Evolutionary conservation across 495 filamentous ascomycete species (phyloP), one percentile per base, ranked within the genome.

Genomic region (Staphylotrichum tortipilum): DNA sequence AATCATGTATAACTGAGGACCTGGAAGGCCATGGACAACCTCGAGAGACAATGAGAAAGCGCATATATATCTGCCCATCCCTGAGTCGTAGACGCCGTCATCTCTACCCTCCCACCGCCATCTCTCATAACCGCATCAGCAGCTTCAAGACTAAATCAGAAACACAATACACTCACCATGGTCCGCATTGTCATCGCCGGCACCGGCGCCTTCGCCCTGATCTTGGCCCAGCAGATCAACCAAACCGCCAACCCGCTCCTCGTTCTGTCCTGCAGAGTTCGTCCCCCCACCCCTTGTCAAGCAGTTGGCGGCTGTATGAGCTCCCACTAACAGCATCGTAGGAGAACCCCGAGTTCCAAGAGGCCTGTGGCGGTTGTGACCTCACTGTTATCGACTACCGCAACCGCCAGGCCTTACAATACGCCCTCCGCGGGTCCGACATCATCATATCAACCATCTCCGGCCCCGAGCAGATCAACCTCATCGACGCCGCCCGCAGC

Each of bases 161-260:
- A 59, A 56, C 35, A 61, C 21, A 57, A 52, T 23, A 48, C 58
- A 22, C 45, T 58, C 24, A 54, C 58, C 49, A 80, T 76, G 71
- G 86, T 86, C 78, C 77, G 80, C 66, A 78, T 89, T 60, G 85
- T 82, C 47, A 79, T 89, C 52, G 85, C 83, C 44, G 85, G 85
- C 22, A 82, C 78, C 41, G 80, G 82, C 56, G 82, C 81, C 49
- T 69, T 89, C 40, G 83, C 83, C 47, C 78, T 73, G 53, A 67
- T 79, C 40, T 78, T 89, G 40, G 81, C 79, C 26, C 68, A 74
- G 38, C 74, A 76, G 53, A 63, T 88, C 45, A 68, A 76, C 29
- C 66, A 78, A 38, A 81, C 74, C 26, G 74, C 69, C 26, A 10
- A 28, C 19, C 80, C 82, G 24, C 72, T 86, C 22, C 68, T 89